phyloP scores from a whole-genome alignment of 148 eudicot species.

The Vaccinium vitisidaea region DNA sequence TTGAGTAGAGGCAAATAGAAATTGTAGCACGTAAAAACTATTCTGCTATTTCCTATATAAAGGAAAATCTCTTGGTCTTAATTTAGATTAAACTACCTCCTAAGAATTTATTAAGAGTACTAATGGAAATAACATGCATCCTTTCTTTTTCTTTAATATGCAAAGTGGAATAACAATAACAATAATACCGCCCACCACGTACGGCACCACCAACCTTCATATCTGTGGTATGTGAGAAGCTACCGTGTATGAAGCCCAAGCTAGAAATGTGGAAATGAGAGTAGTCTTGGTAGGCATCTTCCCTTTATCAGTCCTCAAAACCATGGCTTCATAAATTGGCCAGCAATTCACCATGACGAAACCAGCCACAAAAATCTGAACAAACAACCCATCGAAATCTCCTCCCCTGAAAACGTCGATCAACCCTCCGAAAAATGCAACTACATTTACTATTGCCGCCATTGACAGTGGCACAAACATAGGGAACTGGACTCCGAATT shows the following conservation, averaged over 20 bases:
- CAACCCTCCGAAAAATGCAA: slow-evolving; percentile 36
- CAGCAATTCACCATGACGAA: slow-evolving; percentile 53
- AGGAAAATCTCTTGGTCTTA: no score
- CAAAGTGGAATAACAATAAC: no score
- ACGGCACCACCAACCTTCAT: not conserved
- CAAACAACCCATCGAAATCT: slow-evolving; percentile 27
- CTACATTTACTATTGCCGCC: slow-evolving; percentile 47
- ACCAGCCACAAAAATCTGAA: slow-evolving; percentile 45
- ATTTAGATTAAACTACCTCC: no score
- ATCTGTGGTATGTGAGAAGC: not conserved
- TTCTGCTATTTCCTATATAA: no score
- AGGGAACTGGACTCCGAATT: slow-evolving; percentile 56
- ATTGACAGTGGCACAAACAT: slow-evolving; percentile 53
- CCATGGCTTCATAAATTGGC: slow-evolving; percentile 70
- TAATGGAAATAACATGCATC: no score
- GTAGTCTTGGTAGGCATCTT: slow-evolving; percentile 50
- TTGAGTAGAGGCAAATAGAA: no score
- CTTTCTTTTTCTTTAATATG: no score
- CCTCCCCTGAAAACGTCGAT: slow-evolving; percentile 8
- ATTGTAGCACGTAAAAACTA: no score
- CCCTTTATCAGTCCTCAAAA: slow-evolving; percentile 55
- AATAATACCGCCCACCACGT: no score
- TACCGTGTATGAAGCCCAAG: slow-evolving; percentile 26
- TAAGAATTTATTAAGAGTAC: no score
- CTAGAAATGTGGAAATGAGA: slow-evolving; percentile 30